phyloP scores from a whole-genome alignment of 2,329 filamentous ascomycete genomes.

The Penicillium sp. region DNA sequence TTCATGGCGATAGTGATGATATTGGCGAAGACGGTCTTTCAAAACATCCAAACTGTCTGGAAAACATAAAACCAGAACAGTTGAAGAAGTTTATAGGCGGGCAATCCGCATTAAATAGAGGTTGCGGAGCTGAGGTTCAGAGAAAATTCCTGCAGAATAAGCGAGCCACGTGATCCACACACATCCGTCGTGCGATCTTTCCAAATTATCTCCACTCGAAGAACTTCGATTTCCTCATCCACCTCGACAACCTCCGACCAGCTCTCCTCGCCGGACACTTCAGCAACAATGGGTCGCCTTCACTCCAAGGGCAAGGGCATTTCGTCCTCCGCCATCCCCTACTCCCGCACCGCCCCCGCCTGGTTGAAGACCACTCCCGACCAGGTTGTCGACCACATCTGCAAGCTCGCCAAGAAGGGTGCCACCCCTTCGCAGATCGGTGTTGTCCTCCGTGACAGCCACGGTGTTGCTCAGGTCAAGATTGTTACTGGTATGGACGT shows the following conservation, averaged over 20 bases:
- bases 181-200: slow-evolving; percentile 11
- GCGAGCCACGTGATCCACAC: slow-evolving; percentile 35
- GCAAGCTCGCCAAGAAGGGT: slow-evolving; percentile 98
- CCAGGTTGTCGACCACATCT: slow-evolving; percentile 98
- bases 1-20: background rate
- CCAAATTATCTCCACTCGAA: slow-evolving; percentile 12
- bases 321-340: slow-evolving; percentile 90
- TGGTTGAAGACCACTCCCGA: slow-evolving; percentile 99
- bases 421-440: slow-evolving; percentile 98
- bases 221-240: slow-evolving; percentile 22
- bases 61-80: background rate
- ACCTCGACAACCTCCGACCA: slow-evolving; percentile 35
- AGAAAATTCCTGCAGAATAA: slow-evolving; percentile 21
- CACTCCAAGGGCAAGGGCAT: slow-evolving; percentile 99
- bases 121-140: slow-evolving; percentile 2
- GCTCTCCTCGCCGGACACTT: slow-evolving; percentile 27
- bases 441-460: slow-evolving; percentile 96
- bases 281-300: slow-evolving; percentile 67
- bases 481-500: slow-evolving; percentile 79
- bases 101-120: background rate
- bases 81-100: background rate
- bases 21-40: background rate
- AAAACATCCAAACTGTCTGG: background rate
- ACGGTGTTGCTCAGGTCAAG: slow-evolving; percentile 98
- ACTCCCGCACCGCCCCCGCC: slow-evolving; percentile 86